A percentile compares a stretch with the other conserved stretches of the same genome.
These are phyloP conservation scores for Pelargonium australe DNA, from an alignment of 441 rosid genomes.

Conservation along the genomic window DNA sequence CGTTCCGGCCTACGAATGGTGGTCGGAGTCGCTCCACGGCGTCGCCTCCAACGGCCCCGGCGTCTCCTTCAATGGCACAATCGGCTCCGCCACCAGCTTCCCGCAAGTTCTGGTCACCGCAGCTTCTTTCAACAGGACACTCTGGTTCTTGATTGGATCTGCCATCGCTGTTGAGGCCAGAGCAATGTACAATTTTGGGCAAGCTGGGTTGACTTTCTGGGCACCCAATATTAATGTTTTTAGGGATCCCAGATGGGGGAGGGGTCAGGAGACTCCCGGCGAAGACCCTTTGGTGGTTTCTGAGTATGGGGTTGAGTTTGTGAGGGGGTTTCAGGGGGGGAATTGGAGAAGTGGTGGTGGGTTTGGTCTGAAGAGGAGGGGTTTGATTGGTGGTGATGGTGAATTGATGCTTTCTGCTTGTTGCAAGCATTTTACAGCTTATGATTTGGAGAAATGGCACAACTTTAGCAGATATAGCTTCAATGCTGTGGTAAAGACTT, in stretches of 20 bases:
- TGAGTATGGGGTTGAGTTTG: conserved; percentile 46
- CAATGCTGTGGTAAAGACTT: conserved; percentile 47
- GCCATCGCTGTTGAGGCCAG: conserved; percentile 52
- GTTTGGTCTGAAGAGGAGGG: conserved; percentile 27
- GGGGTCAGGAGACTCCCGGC: conserved; percentile 72
- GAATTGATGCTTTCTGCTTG: conserved; percentile 60
- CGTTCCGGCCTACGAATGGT: conserved; percentile 59
- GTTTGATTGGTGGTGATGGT: conserved; percentile 21
- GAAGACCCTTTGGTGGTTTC: conserved; percentile 61
- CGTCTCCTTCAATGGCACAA: conserved; percentile 42
- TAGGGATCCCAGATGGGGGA: conserved; percentile 74
- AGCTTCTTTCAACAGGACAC: conserved; percentile 46
- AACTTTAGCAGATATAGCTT: conserved; percentile 51
- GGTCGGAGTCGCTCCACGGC: conserved; percentile 70
- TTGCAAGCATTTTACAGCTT: conserved; percentile 67
- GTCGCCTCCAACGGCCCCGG: conserved; percentile 60
- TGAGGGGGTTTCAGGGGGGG: conserved; percentile 56
- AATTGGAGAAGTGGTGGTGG: conserved; percentile 23
- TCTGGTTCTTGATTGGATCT: conserved; percentile 61
- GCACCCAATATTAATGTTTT: conserved; percentile 63
- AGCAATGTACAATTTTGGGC: conserved; percentile 58
- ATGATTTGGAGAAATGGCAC: conserved; percentile 65
- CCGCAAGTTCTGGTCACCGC: conserved; percentile 55
- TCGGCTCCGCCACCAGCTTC: conserved; percentile 52
- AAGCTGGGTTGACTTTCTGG: conserved; percentile 65